Evolutionary conservation across 2,329 filamentous ascomycete genomes (phyloP).

Genomic region (Helotiales sp.): DNA sequence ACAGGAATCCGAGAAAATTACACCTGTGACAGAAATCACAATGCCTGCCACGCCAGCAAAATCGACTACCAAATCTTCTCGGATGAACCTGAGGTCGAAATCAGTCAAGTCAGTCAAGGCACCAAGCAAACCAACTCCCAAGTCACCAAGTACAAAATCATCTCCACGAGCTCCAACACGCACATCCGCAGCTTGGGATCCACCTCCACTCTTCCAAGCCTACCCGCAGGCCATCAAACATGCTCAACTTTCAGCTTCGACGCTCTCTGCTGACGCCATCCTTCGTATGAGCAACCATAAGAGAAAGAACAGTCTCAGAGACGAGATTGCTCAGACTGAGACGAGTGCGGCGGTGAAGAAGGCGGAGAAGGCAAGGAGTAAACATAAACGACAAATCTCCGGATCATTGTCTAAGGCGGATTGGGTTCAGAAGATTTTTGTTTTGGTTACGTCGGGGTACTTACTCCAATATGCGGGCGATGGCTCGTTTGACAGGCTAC

Average conservation of each 20-base stretch:
- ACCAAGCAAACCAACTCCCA: slow-evolving; percentile 27
- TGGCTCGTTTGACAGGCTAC: slow-evolving; percentile 71
- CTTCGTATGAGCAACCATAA: slow-evolving; percentile 62
- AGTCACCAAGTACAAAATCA: slow-evolving; percentile 27
- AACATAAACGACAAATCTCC: slow-evolving; percentile 43
- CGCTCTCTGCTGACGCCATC: slow-evolving; percentile 70
- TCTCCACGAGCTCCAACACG: slow-evolving; percentile 29
- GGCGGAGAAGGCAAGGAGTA: slow-evolving; percentile 52
- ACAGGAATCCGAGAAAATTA: neutral
- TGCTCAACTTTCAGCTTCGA: slow-evolving; percentile 70
- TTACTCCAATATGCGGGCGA: slow-evolving; percentile 76
- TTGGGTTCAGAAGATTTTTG: slow-evolving; percentile 74
- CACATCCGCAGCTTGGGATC: slow-evolving; percentile 56
- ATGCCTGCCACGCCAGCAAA: slow-evolving; percentile 29
- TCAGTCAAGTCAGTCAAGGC: slow-evolving; percentile 33
- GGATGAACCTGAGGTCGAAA: slow-evolving; percentile 36
- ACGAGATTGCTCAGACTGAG: slow-evolving; percentile 42
- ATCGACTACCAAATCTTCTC: slow-evolving; percentile 26
- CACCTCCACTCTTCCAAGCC: slow-evolving; percentile 83
- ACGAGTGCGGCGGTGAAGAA: slow-evolving; percentile 38
- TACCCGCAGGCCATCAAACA: slow-evolving; percentile 84
- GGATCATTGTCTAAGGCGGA: slow-evolving; percentile 54
- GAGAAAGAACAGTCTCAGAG: slow-evolving; percentile 51
- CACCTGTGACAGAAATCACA: neutral
- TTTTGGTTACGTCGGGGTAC: slow-evolving; percentile 71